These are phyloP conservation scores for Schoenoplectus tabernaemontani DNA, from an alignment of 202 grass and related monocot genomes.

Conservation along the genomic window DNA sequence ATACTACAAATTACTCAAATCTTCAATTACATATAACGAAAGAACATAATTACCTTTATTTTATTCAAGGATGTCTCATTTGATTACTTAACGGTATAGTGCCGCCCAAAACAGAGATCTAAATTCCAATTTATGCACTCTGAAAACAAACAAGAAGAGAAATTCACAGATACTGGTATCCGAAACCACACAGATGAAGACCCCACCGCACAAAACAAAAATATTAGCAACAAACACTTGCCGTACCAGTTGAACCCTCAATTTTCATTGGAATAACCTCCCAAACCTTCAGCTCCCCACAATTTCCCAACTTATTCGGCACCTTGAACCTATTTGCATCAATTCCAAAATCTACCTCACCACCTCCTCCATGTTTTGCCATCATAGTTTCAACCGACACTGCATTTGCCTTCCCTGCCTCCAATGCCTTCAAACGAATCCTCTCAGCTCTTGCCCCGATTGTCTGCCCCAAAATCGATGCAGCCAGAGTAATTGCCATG, in stretches of 20 bases:
- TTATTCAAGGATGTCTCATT: not conserved
- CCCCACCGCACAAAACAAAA: not conserved
- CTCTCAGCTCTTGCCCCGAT: constrained; percentile 91
- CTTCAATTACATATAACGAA: not conserved
- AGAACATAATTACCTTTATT: constrained; percentile 10
- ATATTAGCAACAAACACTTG: constrained; percentile 14
- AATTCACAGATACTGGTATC: not conserved
- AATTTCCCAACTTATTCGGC: constrained; percentile 38
- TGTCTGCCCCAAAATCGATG: constrained; percentile 87
- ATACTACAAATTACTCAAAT: not conserved
- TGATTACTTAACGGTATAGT: not conserved
- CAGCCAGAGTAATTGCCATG: constrained; percentile 87
- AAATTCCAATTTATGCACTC: not conserved
- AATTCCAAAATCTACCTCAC: constrained; percentile 15
- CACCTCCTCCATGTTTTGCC: constrained; percentile 6
- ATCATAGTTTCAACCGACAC: constrained; percentile 5
- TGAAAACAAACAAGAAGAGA: not conserved
- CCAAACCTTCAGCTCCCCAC: constrained; percentile 36
- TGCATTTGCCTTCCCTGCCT: not conserved
- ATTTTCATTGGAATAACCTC: constrained; percentile 46
- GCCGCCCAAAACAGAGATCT: not conserved
- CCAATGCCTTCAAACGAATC: constrained; percentile 43
- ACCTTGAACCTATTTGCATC: not conserved
- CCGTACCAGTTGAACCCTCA: constrained; percentile 8
- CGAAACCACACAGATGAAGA: not conserved